Base-by-base conservation (phyloP, 2,329 filamentous ascomycete species). In the Lasiodiplodia sp. region DNA sequence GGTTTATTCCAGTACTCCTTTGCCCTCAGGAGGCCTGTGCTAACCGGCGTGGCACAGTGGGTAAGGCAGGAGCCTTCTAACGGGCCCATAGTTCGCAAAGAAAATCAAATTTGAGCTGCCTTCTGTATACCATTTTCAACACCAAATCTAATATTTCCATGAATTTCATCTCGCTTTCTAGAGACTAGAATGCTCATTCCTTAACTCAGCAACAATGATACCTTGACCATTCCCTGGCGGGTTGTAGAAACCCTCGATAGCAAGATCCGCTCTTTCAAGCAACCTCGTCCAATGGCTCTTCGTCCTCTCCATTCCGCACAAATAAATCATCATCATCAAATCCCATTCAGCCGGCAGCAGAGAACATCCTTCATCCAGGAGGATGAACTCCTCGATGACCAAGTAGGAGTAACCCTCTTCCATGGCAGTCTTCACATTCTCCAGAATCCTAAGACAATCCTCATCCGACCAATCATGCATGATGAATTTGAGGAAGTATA, bases 211-310 rank as follows among this genome's bases (percentile, higher is more conserved):
- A 1, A 44, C 16, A 2, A 44, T n/a, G 0, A 44, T 44, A 7
- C 40, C 40, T n/a, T 44, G 40, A 0, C 40, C 16, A 44, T n/a
- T 18, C 7, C 40, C 40, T 2, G 40, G 40, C 0, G 40, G 40
- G 2, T 2, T 3, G 5, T 18, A 44, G 4, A 44, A n/a, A 0
- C 14, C 5, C 1, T 44, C 5, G 2, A 44, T 2, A 2, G 5
- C 16, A 3, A 44, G 40, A 7, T 18, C 6, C 2, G 40, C 16
- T n/a, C 5, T 44, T 7, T n/a, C 14, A 44, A 44, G 40, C 18
- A 44, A 7, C n/a, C 2, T 18, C 16, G 4, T n/a, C 40, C 40
- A 44, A 7, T 18, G 40, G 0, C 1, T 44, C 5, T 44, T 18
- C 1, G 40, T 44, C 2, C 40, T 18, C 7, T n/a, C 40, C 40